phyloP scores from a whole-genome alignment of 2,329 filamentous ascomycete genomes.

The Xylariomycetidae sp. region DNA sequence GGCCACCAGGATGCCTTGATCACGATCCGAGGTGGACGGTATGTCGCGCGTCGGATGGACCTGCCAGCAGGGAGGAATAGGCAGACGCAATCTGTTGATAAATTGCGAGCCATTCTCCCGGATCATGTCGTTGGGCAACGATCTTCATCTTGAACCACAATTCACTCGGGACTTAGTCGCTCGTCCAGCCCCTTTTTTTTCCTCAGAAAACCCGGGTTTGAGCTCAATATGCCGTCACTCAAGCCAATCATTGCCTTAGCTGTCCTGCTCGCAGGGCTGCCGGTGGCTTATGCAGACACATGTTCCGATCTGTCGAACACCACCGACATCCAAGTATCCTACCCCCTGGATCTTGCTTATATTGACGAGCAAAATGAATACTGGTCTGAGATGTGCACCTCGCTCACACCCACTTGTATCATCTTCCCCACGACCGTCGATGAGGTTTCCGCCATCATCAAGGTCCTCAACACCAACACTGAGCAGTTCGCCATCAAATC shows the following conservation, averaged over 20 bases:
- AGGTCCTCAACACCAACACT: conserved; percentile 39
- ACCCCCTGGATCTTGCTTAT: conserved; percentile 30
- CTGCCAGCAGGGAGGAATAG: no score
- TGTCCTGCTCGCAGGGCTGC: conserved; percentile 11
- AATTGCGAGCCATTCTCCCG: no score
- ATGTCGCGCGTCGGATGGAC: no score
- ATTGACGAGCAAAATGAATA: conserved; percentile 35
- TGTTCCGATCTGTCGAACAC: conserved; percentile 31
- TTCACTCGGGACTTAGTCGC: no score
- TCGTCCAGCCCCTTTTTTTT: no score
- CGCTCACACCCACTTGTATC: conserved; percentile 40
- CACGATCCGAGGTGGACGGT: no score
- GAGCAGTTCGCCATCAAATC: conserved; percentile 51
- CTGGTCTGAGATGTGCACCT: conserved; percentile 40
- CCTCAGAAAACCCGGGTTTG: no score
- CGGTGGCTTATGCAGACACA: conserved; percentile 26
- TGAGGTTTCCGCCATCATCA: conserved; percentile 49
- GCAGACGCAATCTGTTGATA: no score
- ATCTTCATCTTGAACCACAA: no score
- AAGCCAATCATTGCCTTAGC: conserved; percentile 11
- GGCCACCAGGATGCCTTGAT: no score
- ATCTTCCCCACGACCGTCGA: conserved; percentile 43
- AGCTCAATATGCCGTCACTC: conserved; percentile 14
- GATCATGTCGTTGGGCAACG: no score
- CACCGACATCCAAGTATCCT: conserved; percentile 30